Evolutionary conservation across 2,329 filamentous ascomycete species (phyloP).

Genomic region (Thelonectria discophora): DNA sequence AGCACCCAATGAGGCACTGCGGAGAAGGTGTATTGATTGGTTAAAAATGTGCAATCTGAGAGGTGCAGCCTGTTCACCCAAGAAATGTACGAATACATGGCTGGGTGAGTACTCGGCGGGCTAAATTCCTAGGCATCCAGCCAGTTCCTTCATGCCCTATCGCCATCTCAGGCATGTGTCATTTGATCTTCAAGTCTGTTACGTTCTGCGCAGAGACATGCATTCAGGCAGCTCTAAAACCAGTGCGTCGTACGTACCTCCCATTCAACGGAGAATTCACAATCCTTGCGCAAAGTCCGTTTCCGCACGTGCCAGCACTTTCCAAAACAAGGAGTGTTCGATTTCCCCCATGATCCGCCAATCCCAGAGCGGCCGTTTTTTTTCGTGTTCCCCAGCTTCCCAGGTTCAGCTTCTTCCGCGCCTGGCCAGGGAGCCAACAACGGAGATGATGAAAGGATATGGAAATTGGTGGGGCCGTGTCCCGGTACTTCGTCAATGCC

Average conservation of each 20-base stretch:
- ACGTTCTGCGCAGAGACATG: background rate
- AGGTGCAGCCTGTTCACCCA: background rate
- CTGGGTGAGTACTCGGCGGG: background rate
- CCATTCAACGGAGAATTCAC: too few relatives aligned
- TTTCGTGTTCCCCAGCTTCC: slow-evolving; percentile 34
- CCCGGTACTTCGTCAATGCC: background rate
- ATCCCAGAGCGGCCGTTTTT: background rate
- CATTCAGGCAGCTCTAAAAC: background rate
- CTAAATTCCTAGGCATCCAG: too few relatives aligned
- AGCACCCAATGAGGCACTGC: background rate
- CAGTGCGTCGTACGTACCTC: slow-evolving; percentile 2
- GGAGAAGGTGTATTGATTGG: background rate
- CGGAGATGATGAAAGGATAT: slow-evolving; percentile 2
- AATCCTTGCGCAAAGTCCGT: slow-evolving; percentile 13
- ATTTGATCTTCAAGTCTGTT: too few relatives aligned
- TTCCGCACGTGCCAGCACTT: background rate
- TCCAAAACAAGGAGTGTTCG: background rate
- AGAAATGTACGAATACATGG: background rate
- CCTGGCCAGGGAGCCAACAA: background rate
- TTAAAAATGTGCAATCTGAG: background rate
- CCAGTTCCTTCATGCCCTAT: too few relatives aligned
- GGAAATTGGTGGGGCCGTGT: background rate
- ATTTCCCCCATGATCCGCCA: slow-evolving; percentile 9
- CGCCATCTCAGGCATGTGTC: too few relatives aligned
- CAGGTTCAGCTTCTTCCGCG: slow-evolving; percentile 6